Evolutionary conservation across 805 yeast species (phyloP), one percentile per base, ranked within the genome.

Genomic region (Schwanniomyces polymorphus): DNA sequence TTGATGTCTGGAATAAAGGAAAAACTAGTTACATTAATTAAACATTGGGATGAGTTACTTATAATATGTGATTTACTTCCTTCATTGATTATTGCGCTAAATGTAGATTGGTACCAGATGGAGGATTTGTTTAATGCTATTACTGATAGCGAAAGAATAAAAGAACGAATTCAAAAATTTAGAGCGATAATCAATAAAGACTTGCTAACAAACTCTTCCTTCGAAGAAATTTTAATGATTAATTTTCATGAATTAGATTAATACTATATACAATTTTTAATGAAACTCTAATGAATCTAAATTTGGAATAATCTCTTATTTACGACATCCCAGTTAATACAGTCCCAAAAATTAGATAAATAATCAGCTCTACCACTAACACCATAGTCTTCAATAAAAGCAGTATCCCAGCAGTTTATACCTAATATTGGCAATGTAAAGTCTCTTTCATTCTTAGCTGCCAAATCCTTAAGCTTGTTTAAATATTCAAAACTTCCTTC

Each of bases 301-400:
- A 67, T 57, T 56, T 66, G 74, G 65, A 72, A 72, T 48, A 76
- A 59, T 60, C 85, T 74, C 53, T 66, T 65, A 58, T 81, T 82
- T 27, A 86, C 77, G 35, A 85, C 84, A 43, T 81, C 77, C 99
- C 99, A 94, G 69, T 92, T 85, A 49, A 91, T 78, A 54, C 89
- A 76, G 44, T 83, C 79, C 83, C 96, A 84, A 60, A 85, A 84
- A 52, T 84, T 85, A 50, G 80, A 80, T 54, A 94, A 76, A 67
- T 87, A 94, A 44, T 78, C 74, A 38, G 79, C 73, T 70, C 85
- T 86, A 21, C 94, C 95, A 43, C 66, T 72, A 44, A 88, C 77
- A 41, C 97, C 97, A 67, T 85, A 92, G 67, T 94, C 98, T 25
- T 79, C 71, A 39, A 90, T 58, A 65, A 85, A 94, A n/a, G 97